phyloP scores from a whole-genome alignment of 306 rosid species.

The Erythrophleum fordii region DNA sequence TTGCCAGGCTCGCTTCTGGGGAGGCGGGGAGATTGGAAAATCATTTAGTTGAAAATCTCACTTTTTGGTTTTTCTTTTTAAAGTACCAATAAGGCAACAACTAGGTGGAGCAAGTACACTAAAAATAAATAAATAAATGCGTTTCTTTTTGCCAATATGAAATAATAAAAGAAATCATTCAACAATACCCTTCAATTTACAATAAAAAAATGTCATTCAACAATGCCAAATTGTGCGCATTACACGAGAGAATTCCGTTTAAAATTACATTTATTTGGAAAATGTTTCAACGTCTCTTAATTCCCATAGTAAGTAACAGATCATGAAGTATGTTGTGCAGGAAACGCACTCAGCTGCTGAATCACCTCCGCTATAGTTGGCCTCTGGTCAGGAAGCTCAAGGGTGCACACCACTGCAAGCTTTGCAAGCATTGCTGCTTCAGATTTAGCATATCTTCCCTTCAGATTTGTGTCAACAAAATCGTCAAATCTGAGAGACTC shows the following conservation, averaged over 20 bases:
- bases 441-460: slow-evolving; percentile 61
- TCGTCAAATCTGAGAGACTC: slow-evolving; percentile 61
- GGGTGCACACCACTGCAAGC: slow-evolving; percentile 67
- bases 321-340: slow-evolving; percentile 35
- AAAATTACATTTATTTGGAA: slow-evolving; percentile 33
- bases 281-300: slow-evolving; percentile 12
- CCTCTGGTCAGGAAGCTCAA: slow-evolving; percentile 73
- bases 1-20: slow-evolving; percentile 29
- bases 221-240: neutral
- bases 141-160: no score
- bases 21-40: slow-evolving; percentile 35
- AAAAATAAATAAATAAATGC: no score
- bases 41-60: no score
- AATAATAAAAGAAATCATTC: no score
- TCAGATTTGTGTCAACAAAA: slow-evolving; percentile 61
- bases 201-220: slow-evolving; percentile 18
- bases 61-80: no score
- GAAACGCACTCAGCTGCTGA: slow-evolving; percentile 52
- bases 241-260: slow-evolving; percentile 1
- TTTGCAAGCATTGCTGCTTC: slow-evolving; percentile 68
- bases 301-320: slow-evolving; percentile 23
- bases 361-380: slow-evolving; percentile 64
- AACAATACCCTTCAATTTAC: slow-evolving; percentile 24
- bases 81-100: no score
- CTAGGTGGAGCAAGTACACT: no score